Evolutionary conservation across 2,329 filamentous ascomycete genomes (phyloP).

Genomic region (Colletotrichum sp.): DNA sequence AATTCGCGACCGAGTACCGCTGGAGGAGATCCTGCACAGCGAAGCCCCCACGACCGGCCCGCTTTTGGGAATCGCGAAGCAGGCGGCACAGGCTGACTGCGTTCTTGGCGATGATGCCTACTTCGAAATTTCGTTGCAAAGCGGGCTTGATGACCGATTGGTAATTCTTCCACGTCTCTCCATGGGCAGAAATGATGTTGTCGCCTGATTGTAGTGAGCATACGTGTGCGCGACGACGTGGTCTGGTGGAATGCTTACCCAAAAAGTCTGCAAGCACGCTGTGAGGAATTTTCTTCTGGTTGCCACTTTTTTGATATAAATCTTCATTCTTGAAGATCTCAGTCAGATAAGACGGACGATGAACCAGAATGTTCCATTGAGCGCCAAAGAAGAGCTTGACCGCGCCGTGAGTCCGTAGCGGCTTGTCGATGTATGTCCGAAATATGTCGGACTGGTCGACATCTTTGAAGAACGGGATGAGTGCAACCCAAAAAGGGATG

Average conservation of each 20-base stretch:
- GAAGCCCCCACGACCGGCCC: constrained; percentile 24
- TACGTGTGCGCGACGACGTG: background rate
- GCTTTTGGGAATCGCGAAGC: constrained; percentile 31
- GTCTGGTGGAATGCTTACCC: background rate
- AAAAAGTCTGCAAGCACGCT: constrained; percentile 40
- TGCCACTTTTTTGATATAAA: constrained; percentile 41
- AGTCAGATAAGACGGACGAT: constrained; percentile 45
- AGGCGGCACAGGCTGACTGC: constrained; percentile 28
- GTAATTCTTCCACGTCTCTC: constrained; percentile 39
- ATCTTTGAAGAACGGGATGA: constrained; percentile 45
- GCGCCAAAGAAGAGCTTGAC: constrained; percentile 55
- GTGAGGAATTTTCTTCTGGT: constrained; percentile 44
- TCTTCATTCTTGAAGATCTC: constrained; percentile 40
- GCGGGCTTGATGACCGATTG: constrained; percentile 39
- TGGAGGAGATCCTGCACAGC: constrained; percentile 37
- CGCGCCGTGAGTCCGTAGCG: constrained; percentile 44
- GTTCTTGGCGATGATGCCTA: constrained; percentile 26
- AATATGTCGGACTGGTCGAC: constrained; percentile 48
- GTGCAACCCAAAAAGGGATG: constrained; percentile 47
- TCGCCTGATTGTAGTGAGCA: constrained; percentile 29
- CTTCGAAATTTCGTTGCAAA: constrained; percentile 32
- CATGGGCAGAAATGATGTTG: constrained; percentile 44
- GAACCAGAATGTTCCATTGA: constrained; percentile 53
- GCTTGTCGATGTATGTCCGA: constrained; percentile 40
- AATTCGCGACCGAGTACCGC: constrained; percentile 40